Conservation (phyloP, 1,284 basidiomycete species). For the Tetrapyrgos nigripes region DNA sequence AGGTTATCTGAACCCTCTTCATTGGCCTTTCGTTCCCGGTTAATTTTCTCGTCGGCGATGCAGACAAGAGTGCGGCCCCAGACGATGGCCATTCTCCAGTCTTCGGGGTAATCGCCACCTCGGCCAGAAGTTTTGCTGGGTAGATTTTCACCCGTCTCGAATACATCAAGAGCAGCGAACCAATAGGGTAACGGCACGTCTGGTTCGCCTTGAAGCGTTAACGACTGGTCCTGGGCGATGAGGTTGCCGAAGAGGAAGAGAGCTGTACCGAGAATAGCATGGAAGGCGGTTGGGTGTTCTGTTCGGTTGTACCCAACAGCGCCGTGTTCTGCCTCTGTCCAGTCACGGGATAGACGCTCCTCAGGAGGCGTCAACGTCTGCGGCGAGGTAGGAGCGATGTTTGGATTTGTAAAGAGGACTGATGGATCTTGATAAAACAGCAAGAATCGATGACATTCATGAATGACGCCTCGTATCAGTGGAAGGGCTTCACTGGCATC, state of each 20-base stretch:
- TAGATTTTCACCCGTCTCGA: conserved; percentile 68
- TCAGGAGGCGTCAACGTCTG: conserved; percentile 35
- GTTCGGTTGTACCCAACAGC: conserved; percentile 37
- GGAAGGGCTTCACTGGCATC: conserved; percentile 55
- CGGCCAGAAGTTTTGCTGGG: conserved; percentile 51
- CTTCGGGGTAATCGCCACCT: conserved; percentile 45
- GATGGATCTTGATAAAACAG: conserved; percentile 60
- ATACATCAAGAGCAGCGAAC: conserved; percentile 68
- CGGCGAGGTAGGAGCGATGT: conserved; percentile 22
- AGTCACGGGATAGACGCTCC: conserved; percentile 36
- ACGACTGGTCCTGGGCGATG: conserved; percentile 54
- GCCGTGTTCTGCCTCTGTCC: conserved; percentile 17
- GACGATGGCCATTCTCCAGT: conserved; percentile 71
- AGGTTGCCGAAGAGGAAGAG: conserved; percentile 67
- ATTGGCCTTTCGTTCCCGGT: conserved; percentile 28
- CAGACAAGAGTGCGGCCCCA: conserved; percentile 69
- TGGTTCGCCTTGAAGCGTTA: conserved; percentile 62
- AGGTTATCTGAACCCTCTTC: neutral
- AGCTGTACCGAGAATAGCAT: conserved; percentile 65
- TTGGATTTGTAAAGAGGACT: conserved; percentile 43
- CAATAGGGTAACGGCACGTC: conserved; percentile 58
- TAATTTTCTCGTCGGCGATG: conserved; percentile 57
- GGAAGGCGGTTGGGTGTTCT: conserved; percentile 67
- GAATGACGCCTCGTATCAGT: conserved; percentile 64
- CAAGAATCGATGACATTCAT: conserved; percentile 69